Evolutionary conservation across 2,329 filamentous ascomycete genomes (phyloP), one percentile per base, ranked within the genome.

Genomic region (Penicillium sp.): DNA sequence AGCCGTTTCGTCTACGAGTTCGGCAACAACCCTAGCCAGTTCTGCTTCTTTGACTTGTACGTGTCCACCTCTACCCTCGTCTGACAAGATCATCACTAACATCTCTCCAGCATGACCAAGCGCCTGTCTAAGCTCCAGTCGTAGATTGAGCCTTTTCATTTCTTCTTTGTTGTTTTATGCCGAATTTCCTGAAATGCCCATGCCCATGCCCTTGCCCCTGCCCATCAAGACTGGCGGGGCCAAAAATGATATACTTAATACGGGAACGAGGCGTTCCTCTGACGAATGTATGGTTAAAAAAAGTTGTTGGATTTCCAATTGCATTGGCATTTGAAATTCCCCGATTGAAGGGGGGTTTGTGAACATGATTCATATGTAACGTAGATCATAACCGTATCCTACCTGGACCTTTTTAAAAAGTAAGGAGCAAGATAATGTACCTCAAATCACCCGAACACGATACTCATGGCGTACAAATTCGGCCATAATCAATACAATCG

Each of bases 21-120:
- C 70, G 94, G 94, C 66, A 92, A 91, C 70, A 87, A 84, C 61
- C 92, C 94, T 5, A 94, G 88, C 77, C 92, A 96, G 67, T 97
- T 99, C 77, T 91, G 92, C 35, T 99, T 99, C 81, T 99, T 95
- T 75, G 90, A 95, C 71, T 99, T 97, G 89, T 92, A 78, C 84
- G 88, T 87, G 24, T 30, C 44, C n/a, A 36, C 13, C 31, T 22
- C 2, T 22, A 22, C 20, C 3, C 3, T 11, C 31, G 8, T 24
- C 13, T 16, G 30, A 18, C 9, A 3, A 20, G n/a, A 44, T 16
- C 36, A 9, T 16, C n/a, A 33, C 43, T 54, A 40, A 60, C 40
- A 20, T 14, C 24, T 30, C 40, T 44, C 14, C 47, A 72, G 69
- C 59, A 73, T 73, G 70, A 71, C 68, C 59, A 70, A 71, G 61